Percentiles rank a stretch among this genome's conserved stretches.
Conservation (phyloP, 441 rosid species). For the Gossypium gossypioides region DNA sequence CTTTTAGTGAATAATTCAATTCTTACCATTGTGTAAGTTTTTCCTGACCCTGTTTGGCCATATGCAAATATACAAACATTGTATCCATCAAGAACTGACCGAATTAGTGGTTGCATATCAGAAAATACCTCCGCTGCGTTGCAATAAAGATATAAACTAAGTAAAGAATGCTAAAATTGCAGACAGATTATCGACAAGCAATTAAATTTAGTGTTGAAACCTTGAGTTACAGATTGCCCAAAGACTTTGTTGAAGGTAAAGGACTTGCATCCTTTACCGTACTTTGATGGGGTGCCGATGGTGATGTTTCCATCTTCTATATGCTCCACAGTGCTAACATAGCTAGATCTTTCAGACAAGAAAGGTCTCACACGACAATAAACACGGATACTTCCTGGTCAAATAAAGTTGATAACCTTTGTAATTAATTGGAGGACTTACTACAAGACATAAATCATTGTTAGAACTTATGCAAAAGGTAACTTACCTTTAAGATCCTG, state of each 20-base stretch:
- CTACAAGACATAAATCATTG: conserved; percentile 1
- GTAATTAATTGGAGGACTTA: conserved; percentile 6
- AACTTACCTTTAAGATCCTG: conserved; percentile 83
- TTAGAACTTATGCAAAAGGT: not conserved
- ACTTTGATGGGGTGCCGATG: conserved; percentile 60
- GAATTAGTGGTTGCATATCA: conserved; percentile 65
- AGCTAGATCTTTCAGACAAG: conserved; percentile 51
- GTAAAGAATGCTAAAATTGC: conserved; percentile 8
- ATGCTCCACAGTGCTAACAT: conserved; percentile 46
- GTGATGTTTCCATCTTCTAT: conserved; percentile 65
- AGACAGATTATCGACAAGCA: not conserved
- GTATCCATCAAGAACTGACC: conserved; percentile 69
- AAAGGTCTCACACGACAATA: conserved; percentile 94
- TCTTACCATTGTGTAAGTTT: conserved; percentile 83
- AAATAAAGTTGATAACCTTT: conserved; percentile 14
- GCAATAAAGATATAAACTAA: conserved; percentile 8
- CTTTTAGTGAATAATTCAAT: conserved; percentile 5
- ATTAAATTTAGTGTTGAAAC: conserved; percentile 21
- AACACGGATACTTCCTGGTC: conserved; percentile 78
- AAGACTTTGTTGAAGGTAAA: conserved; percentile 90
- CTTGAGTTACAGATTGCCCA: conserved; percentile 88
- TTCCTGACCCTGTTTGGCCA: conserved; percentile 80
- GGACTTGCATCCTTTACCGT: conserved; percentile 64
- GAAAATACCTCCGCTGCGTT: conserved; percentile 81
- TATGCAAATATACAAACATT: conserved; percentile 79